Base-by-base conservation (phyloP, 208 protist species). In the Trypanosoma mega region DNA sequence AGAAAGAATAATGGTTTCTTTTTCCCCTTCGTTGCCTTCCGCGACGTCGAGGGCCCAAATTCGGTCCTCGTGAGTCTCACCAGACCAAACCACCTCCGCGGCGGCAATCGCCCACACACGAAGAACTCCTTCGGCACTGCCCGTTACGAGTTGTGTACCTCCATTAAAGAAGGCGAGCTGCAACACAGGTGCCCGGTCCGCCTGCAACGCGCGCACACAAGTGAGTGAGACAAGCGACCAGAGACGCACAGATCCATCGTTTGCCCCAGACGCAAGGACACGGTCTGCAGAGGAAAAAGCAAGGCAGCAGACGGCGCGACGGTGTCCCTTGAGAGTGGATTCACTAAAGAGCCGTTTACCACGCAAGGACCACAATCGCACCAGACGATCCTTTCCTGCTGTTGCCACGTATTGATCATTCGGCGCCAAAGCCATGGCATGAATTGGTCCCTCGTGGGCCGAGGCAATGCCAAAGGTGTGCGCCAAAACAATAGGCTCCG, bases 391-490 rank as follows among this genome's bases (percentile, higher is more conserved):
- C 74, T 96, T 94, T 30, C 92, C 90, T 14, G 82, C 90, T 2
- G 92, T 93, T 29, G 90, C 87, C 1, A 96, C 80, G 64, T 87
- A 86, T 69, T 96, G 87, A 57, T 93, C 92, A 76, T 95, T 94
- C 6, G 90, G 90, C 2, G 85, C 72, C 0, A 96, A 82, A 8
- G 80, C 87, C 18, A 95, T 39, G 14, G 81, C 64, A 61, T 89
- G 87, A 49, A 97, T 85, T 9, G 76, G 70, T 20, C 86, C 85
- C 26, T 71, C 75, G 77, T 97, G 92, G 3, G 85, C 90, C 14
- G 70, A 52, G 43, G 83, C 89, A 39, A 96, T 71, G 24, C 88
- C 88, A 20, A 78, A 76, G 49, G 72, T 69, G 66, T 90, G 73
- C 37, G 69, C 41, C 29, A 90, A 80, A 36, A 53, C 43, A 34